These are phyloP conservation scores for Corchorus olitorius DNA, from an alignment of 345 rosid genomes.

Conservation along the genomic window DNA sequence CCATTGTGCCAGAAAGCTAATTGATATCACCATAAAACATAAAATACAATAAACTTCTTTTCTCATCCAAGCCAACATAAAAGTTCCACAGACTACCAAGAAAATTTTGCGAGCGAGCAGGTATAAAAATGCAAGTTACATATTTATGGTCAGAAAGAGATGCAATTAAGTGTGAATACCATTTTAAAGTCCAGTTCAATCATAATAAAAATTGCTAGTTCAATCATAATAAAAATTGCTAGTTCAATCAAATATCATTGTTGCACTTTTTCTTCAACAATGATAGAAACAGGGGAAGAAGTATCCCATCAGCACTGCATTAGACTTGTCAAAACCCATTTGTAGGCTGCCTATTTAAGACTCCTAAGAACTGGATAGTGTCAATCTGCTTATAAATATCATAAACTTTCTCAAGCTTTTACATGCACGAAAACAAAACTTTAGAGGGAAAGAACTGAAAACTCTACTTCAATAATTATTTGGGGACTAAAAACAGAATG, in stretches of 20 bases:
- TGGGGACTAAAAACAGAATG: background rate
- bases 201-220: no score
- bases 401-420: background rate
- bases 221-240: no score
- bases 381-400: background rate
- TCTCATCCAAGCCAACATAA: conserved; percentile 9
- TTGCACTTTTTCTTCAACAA: no score
- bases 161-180: background rate
- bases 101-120: background rate
- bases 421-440: background rate
- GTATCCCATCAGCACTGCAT: background rate
- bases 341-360: background rate
- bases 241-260: no score
- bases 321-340: background rate
- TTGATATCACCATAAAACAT: conserved; percentile 15
- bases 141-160: background rate
- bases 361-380: background rate
- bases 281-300: background rate
- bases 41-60: conserved; percentile 12
- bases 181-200: no score
- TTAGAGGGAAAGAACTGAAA: background rate
- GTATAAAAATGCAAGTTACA: background rate
- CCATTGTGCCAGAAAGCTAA: conserved; percentile 15
- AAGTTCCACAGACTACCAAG: conserved; percentile 2
- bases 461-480: background rate